Percentiles rank a stretch among this genome's conserved stretches.
Evolutionary conservation across 148 eudicot genomes (phyloP).

Genomic region (Selenicereus undatus): DNA sequence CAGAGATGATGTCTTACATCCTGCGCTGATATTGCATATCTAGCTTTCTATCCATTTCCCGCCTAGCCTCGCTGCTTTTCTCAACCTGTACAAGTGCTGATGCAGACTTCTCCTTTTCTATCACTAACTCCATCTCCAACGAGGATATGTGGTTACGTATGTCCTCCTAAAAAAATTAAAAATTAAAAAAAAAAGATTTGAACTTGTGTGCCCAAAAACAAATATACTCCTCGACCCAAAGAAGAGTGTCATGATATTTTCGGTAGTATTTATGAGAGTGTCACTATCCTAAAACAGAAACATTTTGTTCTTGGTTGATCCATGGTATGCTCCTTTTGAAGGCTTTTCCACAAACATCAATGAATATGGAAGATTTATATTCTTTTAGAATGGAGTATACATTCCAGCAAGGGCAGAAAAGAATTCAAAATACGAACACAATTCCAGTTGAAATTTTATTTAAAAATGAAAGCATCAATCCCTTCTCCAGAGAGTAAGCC

Average conservation of each 20-base stretch:
- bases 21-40: conserved; percentile 82
- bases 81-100: conserved; percentile 47
- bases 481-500: too few relatives aligned
- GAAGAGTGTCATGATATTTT: neutral
- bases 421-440: too few relatives aligned
- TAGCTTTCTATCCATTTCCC: conserved; percentile 65
- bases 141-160: conserved; percentile 55
- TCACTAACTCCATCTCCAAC: conserved; percentile 50
- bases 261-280: neutral
- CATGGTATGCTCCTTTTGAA: neutral
- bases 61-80: conserved; percentile 44
- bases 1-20: conserved; percentile 52
- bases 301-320: neutral
- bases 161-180: conserved; percentile 50
- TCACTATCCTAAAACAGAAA: neutral
- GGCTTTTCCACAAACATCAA: too few relatives aligned
- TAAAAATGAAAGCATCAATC: too few relatives aligned
- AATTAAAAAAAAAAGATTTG: neutral
- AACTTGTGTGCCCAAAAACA: neutral
- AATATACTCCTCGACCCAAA: neutral
- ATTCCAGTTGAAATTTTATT: too few relatives aligned
- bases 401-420: too few relatives aligned
- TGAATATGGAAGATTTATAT: too few relatives aligned
- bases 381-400: too few relatives aligned
- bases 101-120: conserved; percentile 56